Base-by-base conservation (phyloP, 768 basidiomycete genomes). In the Podaxis sp. region DNA sequence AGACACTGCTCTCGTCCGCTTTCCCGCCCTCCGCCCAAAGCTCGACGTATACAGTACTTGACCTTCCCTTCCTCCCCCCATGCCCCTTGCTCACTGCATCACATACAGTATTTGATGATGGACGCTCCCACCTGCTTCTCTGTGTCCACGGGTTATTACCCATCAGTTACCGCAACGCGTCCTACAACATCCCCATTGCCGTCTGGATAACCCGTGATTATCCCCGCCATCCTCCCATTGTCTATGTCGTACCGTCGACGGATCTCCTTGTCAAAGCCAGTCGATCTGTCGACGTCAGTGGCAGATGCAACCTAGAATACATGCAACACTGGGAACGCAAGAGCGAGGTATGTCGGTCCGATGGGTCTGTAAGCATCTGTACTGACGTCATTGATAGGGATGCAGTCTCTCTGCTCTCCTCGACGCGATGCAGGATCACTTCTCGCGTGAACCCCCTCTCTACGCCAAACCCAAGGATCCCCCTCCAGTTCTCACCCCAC, bases 101-200 rank as follows among this genome's bases (percentile, higher is more conserved):
- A 53, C 59, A 23, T 47, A 50, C 65, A 97, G 93, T 91, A 0
- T 95, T 91, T 75, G 94, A 99, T 72, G 93, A 97, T 65, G 97
- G 97, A 50, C 86, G 96, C 38, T 89, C 93, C 0, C 93, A 95
- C 68, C 81, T 98, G 16, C 82, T 99, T 27, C 86, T 98, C 59
- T 94, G 93, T 64, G 67, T 96, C 2, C 91, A 97, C 69, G 97
- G 97, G 9, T 83, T 98, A 4, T 79, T 99, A 0, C 95, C 94
- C 3, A 97, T 99, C 66, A 73, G 82, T 0, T 96, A 86, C 76
- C 82, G 89, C 52, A 74, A 79, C 1, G 75, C 85, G 0, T 79
- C 88, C 1, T 99, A 99, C 79, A 93, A 99, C 72, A 98, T 98
- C 67, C 97, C 97, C 3, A 74, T 99, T 66, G 86, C 90, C 11